A percentile compares a stretch with the other conserved stretches of the same genome.
Conservation (phyloP, 1,284 basidiomycete genomes). For the Marasmius oreades region DNA sequence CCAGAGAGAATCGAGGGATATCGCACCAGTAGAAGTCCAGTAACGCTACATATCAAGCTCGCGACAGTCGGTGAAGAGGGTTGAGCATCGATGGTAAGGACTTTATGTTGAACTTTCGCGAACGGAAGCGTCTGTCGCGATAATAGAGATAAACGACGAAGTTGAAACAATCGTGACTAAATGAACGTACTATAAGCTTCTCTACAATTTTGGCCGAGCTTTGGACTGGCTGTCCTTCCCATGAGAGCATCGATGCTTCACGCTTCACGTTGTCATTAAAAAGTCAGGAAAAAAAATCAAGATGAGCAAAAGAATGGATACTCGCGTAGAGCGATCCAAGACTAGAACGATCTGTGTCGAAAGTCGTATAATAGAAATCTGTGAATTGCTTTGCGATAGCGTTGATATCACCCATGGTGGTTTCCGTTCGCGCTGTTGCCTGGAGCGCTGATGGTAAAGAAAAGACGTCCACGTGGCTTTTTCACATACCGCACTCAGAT, state of each 20-base stretch:
- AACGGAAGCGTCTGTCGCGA: conserved; percentile 74
- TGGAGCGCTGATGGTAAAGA: neutral
- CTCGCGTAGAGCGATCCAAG: conserved; percentile 74
- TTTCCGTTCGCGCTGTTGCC: conserved; percentile 6
- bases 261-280: conserved; percentile 51
- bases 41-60: conserved; percentile 84
- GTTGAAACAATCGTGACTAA: neutral
- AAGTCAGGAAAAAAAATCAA: conserved; percentile 23
- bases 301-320: conserved; percentile 21
- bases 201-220: conserved; percentile 67
- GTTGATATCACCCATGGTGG: conserved; percentile 70
- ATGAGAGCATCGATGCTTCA: conserved; percentile 84
- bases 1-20: neutral
- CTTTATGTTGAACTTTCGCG: conserved; percentile 76
- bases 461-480: no score
- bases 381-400: conserved; percentile 65
- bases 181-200: conserved; percentile 69
- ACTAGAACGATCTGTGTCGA: conserved; percentile 56
- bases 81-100: conserved; percentile 87
- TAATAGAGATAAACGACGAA: conserved; percentile 6
- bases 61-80: conserved; percentile 67
- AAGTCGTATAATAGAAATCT: conserved; percentile 72
- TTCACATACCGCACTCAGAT: no score
- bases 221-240: conserved; percentile 67
- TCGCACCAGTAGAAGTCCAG: conserved; percentile 76